phyloP scores from a whole-genome alignment of 73 alveolate species.

The Durusdinium trenchii region DNA sequence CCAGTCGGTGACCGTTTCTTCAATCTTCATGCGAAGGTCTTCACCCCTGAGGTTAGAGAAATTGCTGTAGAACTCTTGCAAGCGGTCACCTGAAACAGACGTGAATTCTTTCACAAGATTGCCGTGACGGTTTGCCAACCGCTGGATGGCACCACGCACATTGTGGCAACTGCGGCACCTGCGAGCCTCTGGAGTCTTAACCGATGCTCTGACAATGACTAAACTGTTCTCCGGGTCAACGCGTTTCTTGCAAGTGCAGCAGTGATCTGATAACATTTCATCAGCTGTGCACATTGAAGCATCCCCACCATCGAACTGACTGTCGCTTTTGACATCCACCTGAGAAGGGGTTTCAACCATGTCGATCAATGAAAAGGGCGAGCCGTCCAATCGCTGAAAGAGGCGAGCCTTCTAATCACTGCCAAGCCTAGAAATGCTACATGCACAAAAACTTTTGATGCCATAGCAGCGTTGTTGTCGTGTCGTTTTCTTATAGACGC shows the following conservation, averaged over 20 bases:
- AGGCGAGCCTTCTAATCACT: not conserved
- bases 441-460: not conserved
- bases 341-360: no score
- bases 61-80: not conserved
- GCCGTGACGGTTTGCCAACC: not conserved
- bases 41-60: not conserved
- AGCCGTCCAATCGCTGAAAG: not conserved
- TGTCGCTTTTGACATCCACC: not conserved
- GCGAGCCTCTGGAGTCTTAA: not conserved
- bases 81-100: not conserved
- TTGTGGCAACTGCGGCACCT: not conserved
- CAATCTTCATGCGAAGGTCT: not conserved
- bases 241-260: not conserved
- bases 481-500: no score
- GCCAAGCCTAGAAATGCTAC: not conserved
- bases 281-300: not conserved
- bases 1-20: not conserved
- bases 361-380: not conserved
- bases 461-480: no score
- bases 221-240: not conserved
- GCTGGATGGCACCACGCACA: not conserved
- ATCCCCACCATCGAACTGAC: not conserved
- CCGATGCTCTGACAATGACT: not conserved
- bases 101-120: not conserved
- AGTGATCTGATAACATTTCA: not conserved